A percentile compares a stretch with the other conserved stretches of the same genome.
phyloP scores from a whole-genome alignment of 2,329 filamentous ascomycete genomes.

The Colletotrichum endophyticum region DNA sequence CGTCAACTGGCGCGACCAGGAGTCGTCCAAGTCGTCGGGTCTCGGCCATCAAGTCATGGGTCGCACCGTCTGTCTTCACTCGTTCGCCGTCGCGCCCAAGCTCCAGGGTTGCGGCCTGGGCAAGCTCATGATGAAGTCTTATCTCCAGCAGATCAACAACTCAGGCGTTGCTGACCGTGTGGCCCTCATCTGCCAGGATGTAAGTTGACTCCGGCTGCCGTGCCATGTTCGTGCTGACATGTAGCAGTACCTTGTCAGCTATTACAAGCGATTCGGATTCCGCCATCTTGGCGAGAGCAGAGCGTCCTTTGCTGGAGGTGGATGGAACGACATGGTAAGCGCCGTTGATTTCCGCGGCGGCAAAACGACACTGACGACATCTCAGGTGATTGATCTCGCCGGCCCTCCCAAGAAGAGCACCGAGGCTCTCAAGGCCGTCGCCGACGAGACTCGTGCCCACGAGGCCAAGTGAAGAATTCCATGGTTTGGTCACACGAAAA shows the following conservation, averaged over 20 bases:
- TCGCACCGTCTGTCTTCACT: slow-evolving; percentile 80
- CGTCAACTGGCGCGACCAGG: slow-evolving; percentile 64
- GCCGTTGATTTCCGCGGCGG: neutral
- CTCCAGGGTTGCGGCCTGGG: slow-evolving; percentile 79
- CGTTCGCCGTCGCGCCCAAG: slow-evolving; percentile 77
- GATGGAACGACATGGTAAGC: slow-evolving; percentile 82
- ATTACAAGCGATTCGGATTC: slow-evolving; percentile 81
- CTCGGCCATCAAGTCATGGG: slow-evolving; percentile 77
- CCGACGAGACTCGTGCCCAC: neutral
- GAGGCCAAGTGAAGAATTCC: neutral
- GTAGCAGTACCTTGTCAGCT: slow-evolving; percentile 66
- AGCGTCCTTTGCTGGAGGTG: slow-evolving; percentile 76
- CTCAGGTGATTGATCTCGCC: slow-evolving; percentile 26
- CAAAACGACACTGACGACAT: neutral
- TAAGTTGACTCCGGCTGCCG: slow-evolving; percentile 35
- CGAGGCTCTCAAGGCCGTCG: neutral
- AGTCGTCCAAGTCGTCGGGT: slow-evolving; percentile 29
- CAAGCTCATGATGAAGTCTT: slow-evolving; percentile 74
- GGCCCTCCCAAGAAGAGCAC: slow-evolving; percentile 21
- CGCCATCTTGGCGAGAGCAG: slow-evolving; percentile 70
- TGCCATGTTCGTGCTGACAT: neutral
- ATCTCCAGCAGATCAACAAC: slow-evolving; percentile 76
- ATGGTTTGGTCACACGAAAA: neutral
- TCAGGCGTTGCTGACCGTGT: slow-evolving; percentile 74
- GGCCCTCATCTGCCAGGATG: slow-evolving; percentile 77